A percentile compares a stretch with the other conserved stretches of the same genome.
Conservation (phyloP, 371 early-diverging fungal genomes). For the Mucor piriformis region DNA sequence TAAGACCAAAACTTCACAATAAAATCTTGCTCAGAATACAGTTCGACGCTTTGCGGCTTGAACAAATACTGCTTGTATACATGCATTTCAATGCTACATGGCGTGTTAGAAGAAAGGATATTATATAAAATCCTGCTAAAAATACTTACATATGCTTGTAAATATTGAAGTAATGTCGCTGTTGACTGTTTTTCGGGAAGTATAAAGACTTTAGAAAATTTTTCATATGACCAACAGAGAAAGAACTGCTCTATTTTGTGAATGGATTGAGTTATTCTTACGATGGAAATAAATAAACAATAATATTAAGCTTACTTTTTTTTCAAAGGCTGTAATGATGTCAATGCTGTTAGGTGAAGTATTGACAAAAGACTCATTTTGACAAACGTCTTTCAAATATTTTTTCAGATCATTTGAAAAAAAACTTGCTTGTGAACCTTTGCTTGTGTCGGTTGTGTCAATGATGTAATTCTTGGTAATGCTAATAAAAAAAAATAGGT, state of each 20-base stretch:
- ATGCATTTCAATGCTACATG: slow-evolving; percentile 15
- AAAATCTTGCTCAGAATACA: slow-evolving; percentile 17
- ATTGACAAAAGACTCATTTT: slow-evolving; percentile 2
- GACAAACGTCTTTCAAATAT: slow-evolving; percentile 9
- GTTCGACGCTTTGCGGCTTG: slow-evolving; percentile 8
- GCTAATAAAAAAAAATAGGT: slow-evolving; percentile 15
- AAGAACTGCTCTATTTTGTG: slow-evolving; percentile 13
- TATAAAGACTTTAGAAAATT: slow-evolving; percentile 9
- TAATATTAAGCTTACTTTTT: slow-evolving; percentile 16
- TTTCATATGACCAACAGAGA: slow-evolving; percentile 8
- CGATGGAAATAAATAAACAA: slow-evolving; percentile 14
- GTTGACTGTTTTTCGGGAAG: slow-evolving; percentile 2
- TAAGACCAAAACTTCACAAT: slow-evolving; percentile 10
- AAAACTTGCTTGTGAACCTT: slow-evolving; percentile 13
- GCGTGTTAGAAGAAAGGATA: slow-evolving; percentile 10
- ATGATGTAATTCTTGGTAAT: slow-evolving; percentile 14
- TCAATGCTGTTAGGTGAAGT: background rate
- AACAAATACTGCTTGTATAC: slow-evolving; percentile 14
- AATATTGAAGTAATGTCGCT: slow-evolving; percentile 7
- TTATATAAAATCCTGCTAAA: slow-evolving; percentile 17
- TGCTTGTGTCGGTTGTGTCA: slow-evolving; percentile 11
- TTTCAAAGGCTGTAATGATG: slow-evolving; percentile 8
- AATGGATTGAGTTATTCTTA: slow-evolving; percentile 11
- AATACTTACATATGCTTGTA: slow-evolving; percentile 14
- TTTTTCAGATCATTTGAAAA: slow-evolving; percentile 6